phyloP scores from a whole-genome alignment of 2,329 filamentous ascomycete species.

The Gaeumannomyces tritici region DNA sequence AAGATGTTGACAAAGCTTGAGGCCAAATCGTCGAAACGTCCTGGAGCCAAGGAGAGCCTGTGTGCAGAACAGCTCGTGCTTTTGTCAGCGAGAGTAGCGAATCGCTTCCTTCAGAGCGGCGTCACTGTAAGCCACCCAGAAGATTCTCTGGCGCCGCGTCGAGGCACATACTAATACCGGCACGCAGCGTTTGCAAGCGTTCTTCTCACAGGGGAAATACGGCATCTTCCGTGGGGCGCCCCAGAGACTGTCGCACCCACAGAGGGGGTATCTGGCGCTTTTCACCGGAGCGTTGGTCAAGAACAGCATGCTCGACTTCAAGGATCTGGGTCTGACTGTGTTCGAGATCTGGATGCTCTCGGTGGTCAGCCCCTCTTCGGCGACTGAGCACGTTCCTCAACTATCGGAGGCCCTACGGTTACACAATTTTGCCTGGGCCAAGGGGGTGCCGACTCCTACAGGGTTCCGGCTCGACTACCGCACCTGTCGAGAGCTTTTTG shows the following conservation, averaged over 20 bases:
- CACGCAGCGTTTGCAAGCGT: constrained; percentile 27
- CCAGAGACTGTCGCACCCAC: constrained; percentile 26
- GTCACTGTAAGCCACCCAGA: constrained; percentile 14
- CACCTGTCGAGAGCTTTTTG: constrained; percentile 38
- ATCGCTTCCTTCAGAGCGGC: constrained; percentile 33
- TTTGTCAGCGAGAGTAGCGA: constrained; percentile 35
- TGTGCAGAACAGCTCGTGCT: constrained; percentile 35
- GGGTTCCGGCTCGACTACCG: constrained; percentile 34
- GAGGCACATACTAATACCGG: neutral
- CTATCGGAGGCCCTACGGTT: constrained; percentile 36
- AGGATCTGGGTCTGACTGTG: constrained; percentile 32
- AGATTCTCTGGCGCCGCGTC: neutral
- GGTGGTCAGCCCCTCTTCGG: constrained; percentile 37
- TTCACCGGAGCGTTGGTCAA: constrained; percentile 42
- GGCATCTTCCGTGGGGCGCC: constrained; percentile 36
- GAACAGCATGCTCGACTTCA: constrained; percentile 34
- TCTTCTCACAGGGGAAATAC: constrained; percentile 38
- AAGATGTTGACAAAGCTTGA: neutral
- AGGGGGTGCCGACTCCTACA: neutral
- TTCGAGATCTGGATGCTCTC: constrained; percentile 43
- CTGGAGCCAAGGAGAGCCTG: constrained; percentile 8
- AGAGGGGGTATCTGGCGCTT: constrained; percentile 36
- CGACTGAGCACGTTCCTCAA: constrained; percentile 37
- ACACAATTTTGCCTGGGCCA: constrained; percentile 19
- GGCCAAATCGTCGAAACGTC: constrained; percentile 8